Evolutionary conservation across 31 red algal genomes (phyloP), one percentile per base, ranked within the genome.

Genomic region (Odonthalia washingtoniensis): DNA sequence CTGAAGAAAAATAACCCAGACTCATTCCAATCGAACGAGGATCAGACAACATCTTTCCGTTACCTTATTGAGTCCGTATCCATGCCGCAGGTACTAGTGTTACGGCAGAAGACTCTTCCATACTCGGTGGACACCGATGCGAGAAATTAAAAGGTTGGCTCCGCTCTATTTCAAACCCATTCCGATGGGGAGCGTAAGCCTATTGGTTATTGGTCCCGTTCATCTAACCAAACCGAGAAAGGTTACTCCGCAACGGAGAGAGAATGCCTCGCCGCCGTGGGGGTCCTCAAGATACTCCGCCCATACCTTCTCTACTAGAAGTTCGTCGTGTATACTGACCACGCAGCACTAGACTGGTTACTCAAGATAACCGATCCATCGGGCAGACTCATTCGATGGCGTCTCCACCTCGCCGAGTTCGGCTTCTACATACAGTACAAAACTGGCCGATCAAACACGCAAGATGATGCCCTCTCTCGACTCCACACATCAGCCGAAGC

Each of bases 251-350:
- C n/a, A n/a, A n/a, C n/a, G n/a, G n/a, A n/a, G n/a, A n/a, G n/a
- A n/a, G n/a, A n/a, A n/a, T n/a, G n/a, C n/a, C n/a, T n/a, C n/a
- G n/a, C n/a, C n/a, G n/a, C n/a, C n/a, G n/a, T n/a, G n/a, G n/a
- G n/a, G n/a, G n/a, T n/a, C n/a, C n/a, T n/a, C n/a, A n/a, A n/a
- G n/a, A n/a, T n/a, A n/a, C n/a, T n/a, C n/a, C n/a, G n/a, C n/a
- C n/a, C n/a, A n/a, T n/a, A n/a, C n/a, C n/a, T n/a, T n/a, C n/a
- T n/a, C n/a, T n/a, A n/a, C n/a, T n/a, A n/a, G n/a, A n/a, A n/a
- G n/a, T n/a, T n/a, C n/a, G n/a, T n/a, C n/a, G n/a, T n/a, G n/a
- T 57, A 57, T 57, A 57, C 49, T 21, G 49, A 57, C 49, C 49
- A 57, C 49, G 49, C 49, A 9, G 49, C 49, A 57, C 21, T 57